phyloP scores from a whole-genome alignment of 2,329 filamentous ascomycete genomes.

The Helotiales sp. region DNA sequence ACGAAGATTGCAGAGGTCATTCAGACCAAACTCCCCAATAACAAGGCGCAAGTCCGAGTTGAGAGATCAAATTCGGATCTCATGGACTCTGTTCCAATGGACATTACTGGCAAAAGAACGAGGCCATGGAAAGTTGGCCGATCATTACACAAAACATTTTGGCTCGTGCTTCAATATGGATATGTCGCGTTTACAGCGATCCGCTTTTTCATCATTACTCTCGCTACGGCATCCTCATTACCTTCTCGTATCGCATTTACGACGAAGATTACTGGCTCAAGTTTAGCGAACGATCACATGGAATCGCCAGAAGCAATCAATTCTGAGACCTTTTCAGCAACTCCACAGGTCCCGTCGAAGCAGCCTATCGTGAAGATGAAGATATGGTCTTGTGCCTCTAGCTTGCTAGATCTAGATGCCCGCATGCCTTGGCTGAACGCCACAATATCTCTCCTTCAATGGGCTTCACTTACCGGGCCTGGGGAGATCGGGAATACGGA shows the following conservation, averaged over 20 bases:
- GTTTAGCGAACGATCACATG: constrained; percentile 37
- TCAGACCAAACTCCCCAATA: constrained; percentile 44
- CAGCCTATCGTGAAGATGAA: constrained; percentile 70
- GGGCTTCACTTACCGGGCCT: constrained; percentile 73
- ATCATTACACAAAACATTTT: constrained; percentile 48
- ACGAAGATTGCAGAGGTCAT: constrained; percentile 68
- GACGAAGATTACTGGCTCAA: constrained; percentile 34
- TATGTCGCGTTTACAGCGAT: constrained; percentile 61
- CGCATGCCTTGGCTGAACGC: constrained; percentile 93
- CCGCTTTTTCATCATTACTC: constrained; percentile 67
- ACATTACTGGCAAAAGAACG: constrained; percentile 25
- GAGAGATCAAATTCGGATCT: constrained; percentile 44
- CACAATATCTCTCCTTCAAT: constrained; percentile 75
- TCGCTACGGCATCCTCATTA: constrained; percentile 71
- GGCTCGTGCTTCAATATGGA: constrained; percentile 56
- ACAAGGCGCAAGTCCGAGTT: constrained; percentile 40
- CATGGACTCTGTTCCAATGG: constrained; percentile 13
- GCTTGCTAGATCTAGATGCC: constrained; percentile 72
- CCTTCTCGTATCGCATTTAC: constrained; percentile 55
- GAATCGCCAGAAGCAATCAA: constrained; percentile 23
- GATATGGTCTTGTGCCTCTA: constrained; percentile 74
- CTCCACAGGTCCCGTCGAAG: constrained; percentile 33
- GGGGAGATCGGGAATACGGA: constrained; percentile 76
- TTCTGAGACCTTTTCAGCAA: constrained; percentile 25
- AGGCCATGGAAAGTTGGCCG: constrained; percentile 31